phyloP scores from a whole-genome alignment of 441 rosid genomes.

The Rhodomyrtus psidioides region DNA sequence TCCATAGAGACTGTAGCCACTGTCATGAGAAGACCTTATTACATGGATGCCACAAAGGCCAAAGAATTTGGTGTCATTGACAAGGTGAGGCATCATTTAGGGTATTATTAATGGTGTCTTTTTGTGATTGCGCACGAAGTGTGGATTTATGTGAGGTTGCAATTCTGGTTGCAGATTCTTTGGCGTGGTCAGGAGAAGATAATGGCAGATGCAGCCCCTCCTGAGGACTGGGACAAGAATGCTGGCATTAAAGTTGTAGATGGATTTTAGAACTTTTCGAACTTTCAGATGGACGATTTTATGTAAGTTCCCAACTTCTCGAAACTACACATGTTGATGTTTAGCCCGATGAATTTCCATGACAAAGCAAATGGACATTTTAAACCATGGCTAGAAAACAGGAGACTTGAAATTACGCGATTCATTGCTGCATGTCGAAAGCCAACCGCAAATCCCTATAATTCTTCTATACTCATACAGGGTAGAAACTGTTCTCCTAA shows the following conservation, averaged over 20 bases:
- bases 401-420: neutral
- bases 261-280: conserved; percentile 20
- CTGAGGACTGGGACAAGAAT: conserved; percentile 58
- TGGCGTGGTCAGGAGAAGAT: conserved; percentile 75
- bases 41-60: conserved; percentile 71
- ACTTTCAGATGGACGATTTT: neutral
- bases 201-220: conserved; percentile 49
- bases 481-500: neutral
- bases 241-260: conserved; percentile 45
- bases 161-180: conserved; percentile 37
- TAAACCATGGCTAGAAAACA: neutral
- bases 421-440: neutral
- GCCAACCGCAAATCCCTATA: neutral
- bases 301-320: neutral
- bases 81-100: conserved; percentile 31
- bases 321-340: neutral
- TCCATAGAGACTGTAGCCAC: conserved; percentile 56
- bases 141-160: neutral
- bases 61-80: conserved; percentile 83
- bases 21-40: conserved; percentile 58
- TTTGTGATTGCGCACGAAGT: neutral
- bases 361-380: neutral
- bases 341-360: neutral
- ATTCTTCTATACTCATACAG: neutral
- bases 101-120: neutral